A percentile compares a stretch with the other conserved stretches of the same genome.
Conservation (phyloP, 2,329 filamentous ascomycete species). For the Periglandula ipomoeae region DNA sequence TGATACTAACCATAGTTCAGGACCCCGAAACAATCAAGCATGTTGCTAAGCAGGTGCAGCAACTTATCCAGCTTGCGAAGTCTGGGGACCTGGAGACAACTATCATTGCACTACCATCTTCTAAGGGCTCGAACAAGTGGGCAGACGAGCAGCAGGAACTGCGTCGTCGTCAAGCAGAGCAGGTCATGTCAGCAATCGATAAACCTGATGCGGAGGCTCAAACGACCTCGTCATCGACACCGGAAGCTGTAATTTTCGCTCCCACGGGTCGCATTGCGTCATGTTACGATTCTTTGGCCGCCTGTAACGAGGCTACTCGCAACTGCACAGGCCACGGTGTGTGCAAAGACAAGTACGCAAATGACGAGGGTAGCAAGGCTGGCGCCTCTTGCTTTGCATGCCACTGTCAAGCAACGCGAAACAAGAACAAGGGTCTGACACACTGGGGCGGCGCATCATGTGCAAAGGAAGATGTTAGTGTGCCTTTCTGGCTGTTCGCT, state of each 20-base stretch:
- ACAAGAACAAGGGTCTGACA: constrained; percentile 50
- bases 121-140: constrained; percentile 31
- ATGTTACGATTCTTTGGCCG: constrained; percentile 64
- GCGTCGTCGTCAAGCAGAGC: constrained; percentile 39
- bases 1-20: constrained; percentile 21
- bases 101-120: constrained; percentile 44
- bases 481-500: constrained; percentile 79
- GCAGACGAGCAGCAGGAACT: constrained; percentile 32
- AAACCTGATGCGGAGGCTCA: constrained; percentile 15
- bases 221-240: constrained; percentile 15
- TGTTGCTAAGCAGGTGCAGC: constrained; percentile 34
- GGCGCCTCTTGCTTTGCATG: constrained; percentile 64
- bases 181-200: constrained; percentile 32
- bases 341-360: constrained; percentile 60
- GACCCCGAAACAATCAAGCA: constrained; percentile 31
- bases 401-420: constrained; percentile 55
- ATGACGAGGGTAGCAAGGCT: constrained; percentile 28
- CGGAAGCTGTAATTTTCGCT: constrained; percentile 25
- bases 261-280: constrained; percentile 45
- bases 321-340: constrained; percentile 75
- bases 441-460: constrained; percentile 82
- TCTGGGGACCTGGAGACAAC: constrained; percentile 46
- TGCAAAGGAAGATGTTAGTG: constrained; percentile 84
- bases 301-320: constrained; percentile 61
- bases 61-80: constrained; percentile 35